Percentiles rank a stretch among this genome's conserved stretches.
These are phyloP conservation scores for Apiospora kogelbergensis DNA, from an alignment of 2,329 filamentous ascomycete genomes.

Conservation along the genomic window DNA sequence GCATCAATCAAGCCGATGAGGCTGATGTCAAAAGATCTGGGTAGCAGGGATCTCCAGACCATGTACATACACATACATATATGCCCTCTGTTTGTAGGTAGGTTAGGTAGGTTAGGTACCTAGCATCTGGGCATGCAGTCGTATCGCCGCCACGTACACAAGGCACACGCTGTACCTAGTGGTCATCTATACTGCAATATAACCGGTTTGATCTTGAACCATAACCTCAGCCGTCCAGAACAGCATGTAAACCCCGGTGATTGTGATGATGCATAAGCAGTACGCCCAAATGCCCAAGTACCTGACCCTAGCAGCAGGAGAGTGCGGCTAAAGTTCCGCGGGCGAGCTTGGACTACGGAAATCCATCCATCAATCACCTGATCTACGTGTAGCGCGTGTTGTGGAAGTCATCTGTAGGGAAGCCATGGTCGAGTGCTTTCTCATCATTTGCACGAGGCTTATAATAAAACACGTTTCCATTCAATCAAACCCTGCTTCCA, in stretches of 20 bases:
- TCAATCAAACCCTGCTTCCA: neutral
- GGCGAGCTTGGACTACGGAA: slow-evolving; percentile 8
- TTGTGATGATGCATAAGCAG: neutral
- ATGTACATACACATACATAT: too few relatives aligned
- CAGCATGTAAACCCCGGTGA: neutral
- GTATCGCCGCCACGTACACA: neutral
- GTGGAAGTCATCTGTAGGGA: neutral
- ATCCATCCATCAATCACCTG: slow-evolving; percentile 8
- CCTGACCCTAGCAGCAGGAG: neutral
- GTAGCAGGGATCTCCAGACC: neutral
- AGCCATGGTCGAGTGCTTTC: neutral
- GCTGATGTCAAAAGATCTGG: neutral
- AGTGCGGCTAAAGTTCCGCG: slow-evolving; percentile 6
- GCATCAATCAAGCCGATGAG: too few relatives aligned
- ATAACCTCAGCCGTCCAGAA: too few relatives aligned
- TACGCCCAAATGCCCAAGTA: neutral
- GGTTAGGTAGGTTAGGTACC: too few relatives aligned
- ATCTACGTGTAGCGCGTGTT: slow-evolving; percentile 5
- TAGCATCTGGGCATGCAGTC: neutral
- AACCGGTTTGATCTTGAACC: too few relatives aligned
- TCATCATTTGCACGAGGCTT: neutral
- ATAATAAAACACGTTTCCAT: neutral
- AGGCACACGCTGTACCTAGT: neutral
- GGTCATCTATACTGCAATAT: neutral
- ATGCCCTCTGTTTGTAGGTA: too few relatives aligned